Evolutionary conservation across 495 filamentous ascomycete genomes (phyloP).

Genomic region (Penicillium arizonense): DNA sequence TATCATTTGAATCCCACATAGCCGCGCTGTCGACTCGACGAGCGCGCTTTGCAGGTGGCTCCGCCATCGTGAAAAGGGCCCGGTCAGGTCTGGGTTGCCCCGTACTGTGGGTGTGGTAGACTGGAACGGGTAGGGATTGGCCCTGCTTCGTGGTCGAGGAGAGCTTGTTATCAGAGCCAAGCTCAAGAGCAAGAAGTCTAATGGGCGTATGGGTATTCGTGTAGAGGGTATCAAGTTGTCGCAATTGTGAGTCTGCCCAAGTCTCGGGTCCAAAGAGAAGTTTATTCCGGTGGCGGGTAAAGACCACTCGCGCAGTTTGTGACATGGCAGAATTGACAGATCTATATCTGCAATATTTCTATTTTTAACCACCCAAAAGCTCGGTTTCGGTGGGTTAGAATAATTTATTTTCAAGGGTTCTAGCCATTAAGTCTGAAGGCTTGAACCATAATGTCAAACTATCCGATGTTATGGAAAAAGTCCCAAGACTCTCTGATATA

Average conservation of each 20-base stretch:
- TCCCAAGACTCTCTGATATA: too few species aligned
- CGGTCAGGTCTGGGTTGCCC: slow-evolving; percentile 8
- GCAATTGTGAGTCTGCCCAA: slow-evolving; percentile 8
- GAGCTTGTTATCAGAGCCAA: neutral
- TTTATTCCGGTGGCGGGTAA: slow-evolving; percentile 24
- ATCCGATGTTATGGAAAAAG: too few species aligned
- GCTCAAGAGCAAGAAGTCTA: neutral
- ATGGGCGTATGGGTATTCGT: neutral
- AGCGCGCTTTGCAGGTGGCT: slow-evolving; percentile 54
- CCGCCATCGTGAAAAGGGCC: slow-evolving; percentile 40
- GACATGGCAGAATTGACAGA: neutral
- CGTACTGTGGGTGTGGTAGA: slow-evolving; percentile 3
- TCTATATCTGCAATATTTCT: neutral
- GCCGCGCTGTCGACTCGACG: slow-evolving; percentile 51
- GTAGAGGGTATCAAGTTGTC: slow-evolving; percentile 18
- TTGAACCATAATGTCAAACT: too few species aligned
- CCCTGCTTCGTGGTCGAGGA: neutral
- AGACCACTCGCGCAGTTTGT: slow-evolving; percentile 16
- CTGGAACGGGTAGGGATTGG: neutral
- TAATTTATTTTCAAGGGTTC: too few species aligned
- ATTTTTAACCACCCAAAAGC: neutral
- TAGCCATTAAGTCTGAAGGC: too few species aligned
- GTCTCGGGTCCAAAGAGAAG: slow-evolving; percentile 18
- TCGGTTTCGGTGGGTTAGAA: too few species aligned
- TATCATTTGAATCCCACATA: slow-evolving; percentile 53